phyloP scores from a whole-genome alignment of 164 flowering plant genomes.

The Dillenia suffruticosa region DNA sequence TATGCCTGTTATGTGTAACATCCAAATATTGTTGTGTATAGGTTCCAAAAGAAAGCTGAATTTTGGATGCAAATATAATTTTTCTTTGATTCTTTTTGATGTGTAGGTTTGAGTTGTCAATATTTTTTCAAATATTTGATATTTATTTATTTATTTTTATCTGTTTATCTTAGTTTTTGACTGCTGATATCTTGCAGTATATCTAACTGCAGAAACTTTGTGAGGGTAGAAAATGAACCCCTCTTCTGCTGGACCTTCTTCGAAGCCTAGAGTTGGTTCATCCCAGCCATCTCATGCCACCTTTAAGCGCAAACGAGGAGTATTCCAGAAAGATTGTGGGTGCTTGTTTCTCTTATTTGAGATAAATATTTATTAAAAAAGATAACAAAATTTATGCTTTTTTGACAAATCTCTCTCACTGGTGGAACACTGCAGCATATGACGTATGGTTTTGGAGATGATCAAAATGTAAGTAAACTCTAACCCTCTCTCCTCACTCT shows the following conservation, averaged over 20 bases:
- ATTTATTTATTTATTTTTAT: too few relatives aligned
- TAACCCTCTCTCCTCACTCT: background rate
- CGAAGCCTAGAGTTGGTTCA: conserved; percentile 53
- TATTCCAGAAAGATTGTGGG: conserved; percentile 90
- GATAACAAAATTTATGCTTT: background rate
- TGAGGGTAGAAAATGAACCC: conserved; percentile 35
- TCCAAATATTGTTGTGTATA: too few relatives aligned
- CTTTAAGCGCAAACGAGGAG: conserved; percentile 77
- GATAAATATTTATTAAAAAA: too few relatives aligned
- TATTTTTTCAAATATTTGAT: too few relatives aligned
- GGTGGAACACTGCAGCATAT: conserved; percentile 79
- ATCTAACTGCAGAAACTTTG: too few relatives aligned
- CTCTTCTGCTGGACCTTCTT: conserved; percentile 35
- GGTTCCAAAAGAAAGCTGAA: too few relatives aligned
- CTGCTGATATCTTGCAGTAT: too few relatives aligned
- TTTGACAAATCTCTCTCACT: background rate
- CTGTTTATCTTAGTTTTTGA: too few relatives aligned
- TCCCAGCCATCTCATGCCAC: conserved; percentile 69
- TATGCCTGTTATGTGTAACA: too few relatives aligned
- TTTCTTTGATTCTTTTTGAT: too few relatives aligned
- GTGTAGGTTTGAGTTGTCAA: too few relatives aligned
- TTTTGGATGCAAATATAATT: too few relatives aligned
- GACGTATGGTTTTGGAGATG: conserved; percentile 97
- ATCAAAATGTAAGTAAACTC: conserved; percentile 55
- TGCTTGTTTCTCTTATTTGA: background rate